Evolutionary conservation across 352 stramenopile species (phyloP).

Genomic region (Globisporangium middletonii): DNA sequence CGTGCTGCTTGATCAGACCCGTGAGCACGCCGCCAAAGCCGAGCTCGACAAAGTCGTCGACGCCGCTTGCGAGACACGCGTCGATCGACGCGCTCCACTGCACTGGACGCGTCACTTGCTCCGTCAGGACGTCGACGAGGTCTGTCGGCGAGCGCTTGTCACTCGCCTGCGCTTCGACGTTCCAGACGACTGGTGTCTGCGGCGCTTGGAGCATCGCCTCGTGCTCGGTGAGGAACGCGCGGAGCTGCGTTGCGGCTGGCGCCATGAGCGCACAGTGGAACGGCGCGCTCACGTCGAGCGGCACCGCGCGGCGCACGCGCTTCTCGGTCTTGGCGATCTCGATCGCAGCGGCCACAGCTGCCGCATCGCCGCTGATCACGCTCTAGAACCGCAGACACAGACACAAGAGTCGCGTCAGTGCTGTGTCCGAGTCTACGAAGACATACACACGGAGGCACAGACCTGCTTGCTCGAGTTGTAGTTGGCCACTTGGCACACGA

Average conservation of each 20-base stretch:
- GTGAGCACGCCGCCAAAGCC: slow-evolving; percentile 66
- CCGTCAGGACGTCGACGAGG: slow-evolving; percentile 39
- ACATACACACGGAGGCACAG: not conserved
- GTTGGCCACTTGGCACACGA: slow-evolving; percentile 78
- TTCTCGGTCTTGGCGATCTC: slow-evolving; percentile 56
- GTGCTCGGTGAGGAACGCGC: slow-evolving; percentile 22
- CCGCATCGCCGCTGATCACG: slow-evolving; percentile 65
- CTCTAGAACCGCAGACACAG: slow-evolving; percentile 12
- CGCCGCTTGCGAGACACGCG: slow-evolving; percentile 41
- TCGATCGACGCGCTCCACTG: slow-evolving; percentile 81
- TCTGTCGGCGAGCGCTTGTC: slow-evolving; percentile 27
- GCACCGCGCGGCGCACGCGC: slow-evolving; percentile 60
- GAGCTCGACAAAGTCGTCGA: slow-evolving; percentile 60
- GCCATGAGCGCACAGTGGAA: slow-evolving; percentile 84
- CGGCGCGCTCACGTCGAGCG: slow-evolving; percentile 75
- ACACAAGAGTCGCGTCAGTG: not conserved
- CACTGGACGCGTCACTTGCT: slow-evolving; percentile 65
- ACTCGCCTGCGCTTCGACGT: slow-evolving; percentile 49
- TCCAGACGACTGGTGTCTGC: slow-evolving; percentile 72
- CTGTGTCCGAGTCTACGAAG: not conserved
- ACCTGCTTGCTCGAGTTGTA: slow-evolving; percentile 88
- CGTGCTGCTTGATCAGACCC: slow-evolving; percentile 73
- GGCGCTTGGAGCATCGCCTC: slow-evolving; percentile 22
- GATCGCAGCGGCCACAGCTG: slow-evolving; percentile 47
- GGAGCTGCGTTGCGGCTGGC: slow-evolving; percentile 46